Evolutionary conservation across 495 filamentous ascomycete genomes (phyloP).

Genomic region (Pseudomonodictys pantanalensis): DNA sequence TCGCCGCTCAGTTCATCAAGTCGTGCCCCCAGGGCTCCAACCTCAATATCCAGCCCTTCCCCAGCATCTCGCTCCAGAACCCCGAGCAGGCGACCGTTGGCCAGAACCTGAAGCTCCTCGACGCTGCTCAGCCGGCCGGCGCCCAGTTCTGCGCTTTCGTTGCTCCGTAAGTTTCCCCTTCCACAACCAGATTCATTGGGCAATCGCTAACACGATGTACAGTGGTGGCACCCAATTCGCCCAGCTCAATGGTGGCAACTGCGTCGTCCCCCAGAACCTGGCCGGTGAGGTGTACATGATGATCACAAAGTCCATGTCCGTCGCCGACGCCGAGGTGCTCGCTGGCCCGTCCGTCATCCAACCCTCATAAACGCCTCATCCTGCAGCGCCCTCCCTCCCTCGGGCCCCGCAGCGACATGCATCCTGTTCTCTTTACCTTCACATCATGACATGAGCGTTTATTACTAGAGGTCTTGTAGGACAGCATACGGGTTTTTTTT

Average conservation of each 20-base stretch:
- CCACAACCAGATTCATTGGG: no score
- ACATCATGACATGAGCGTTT: constrained; percentile 14
- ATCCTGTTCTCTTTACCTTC: neutral
- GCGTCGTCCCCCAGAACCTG: constrained; percentile 30
- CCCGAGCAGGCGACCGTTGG: constrained; percentile 47
- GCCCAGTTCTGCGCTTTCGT: constrained; percentile 58
- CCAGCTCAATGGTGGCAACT: constrained; percentile 19
- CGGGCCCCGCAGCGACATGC: neutral
- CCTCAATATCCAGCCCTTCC: constrained; percentile 57
- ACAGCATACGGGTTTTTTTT: neutral
- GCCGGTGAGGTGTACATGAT: constrained; percentile 34
- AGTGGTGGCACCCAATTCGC: constrained; percentile 28
- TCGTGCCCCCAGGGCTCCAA: constrained; percentile 57
- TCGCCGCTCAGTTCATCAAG: constrained; percentile 62
- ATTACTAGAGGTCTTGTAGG: neutral
- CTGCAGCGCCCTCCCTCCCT: neutral
- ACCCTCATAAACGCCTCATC: constrained; percentile 18
- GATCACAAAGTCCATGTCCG: constrained; percentile 30
- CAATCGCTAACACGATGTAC: constrained; percentile 6
- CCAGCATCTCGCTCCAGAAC: constrained; percentile 51
- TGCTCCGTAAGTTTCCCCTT: constrained; percentile 24
- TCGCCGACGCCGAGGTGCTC: constrained; percentile 29
- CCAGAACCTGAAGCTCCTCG: constrained; percentile 43
- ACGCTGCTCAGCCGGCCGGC: constrained; percentile 45
- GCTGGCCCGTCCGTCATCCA: constrained; percentile 32